Conservation (phyloP, 441 rosid genomes). For the Jatropha podagrica region DNA sequence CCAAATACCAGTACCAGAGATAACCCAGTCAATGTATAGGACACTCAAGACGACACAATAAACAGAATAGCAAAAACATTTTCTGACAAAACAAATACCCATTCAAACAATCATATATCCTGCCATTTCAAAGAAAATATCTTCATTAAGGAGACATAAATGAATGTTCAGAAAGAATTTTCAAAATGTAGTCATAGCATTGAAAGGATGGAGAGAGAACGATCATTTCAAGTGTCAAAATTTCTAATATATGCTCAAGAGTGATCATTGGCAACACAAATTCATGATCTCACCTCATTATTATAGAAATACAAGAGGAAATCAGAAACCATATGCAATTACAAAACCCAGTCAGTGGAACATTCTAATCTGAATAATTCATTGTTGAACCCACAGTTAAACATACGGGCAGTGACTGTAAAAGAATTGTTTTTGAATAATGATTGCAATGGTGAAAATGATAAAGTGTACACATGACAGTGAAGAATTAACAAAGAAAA, state of each 20-base stretch:
- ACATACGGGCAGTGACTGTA: neutral
- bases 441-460: neutral
- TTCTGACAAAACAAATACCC: neutral
- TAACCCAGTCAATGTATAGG: conserved; percentile 12
- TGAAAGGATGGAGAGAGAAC: neutral
- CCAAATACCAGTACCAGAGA: neutral
- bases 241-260: neutral
- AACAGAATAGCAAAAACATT: neutral
- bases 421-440: neutral
- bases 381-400: neutral
- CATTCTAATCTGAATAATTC: neutral
- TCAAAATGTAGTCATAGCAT: neutral
- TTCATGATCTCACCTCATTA: neutral
- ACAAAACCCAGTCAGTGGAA: neutral
- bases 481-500: neutral
- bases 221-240: neutral
- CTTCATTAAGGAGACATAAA: neutral
- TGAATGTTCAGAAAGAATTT: neutral
- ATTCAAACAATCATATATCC: conserved; percentile 4
- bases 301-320: neutral
- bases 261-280: neutral
- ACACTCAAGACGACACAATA: conserved; percentile 9
- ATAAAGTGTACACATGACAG: neutral
- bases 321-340: neutral
- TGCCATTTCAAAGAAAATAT: neutral